Base-by-base conservation (phyloP, 2,329 filamentous ascomycete genomes). In the Mollisiaceae sp. region DNA sequence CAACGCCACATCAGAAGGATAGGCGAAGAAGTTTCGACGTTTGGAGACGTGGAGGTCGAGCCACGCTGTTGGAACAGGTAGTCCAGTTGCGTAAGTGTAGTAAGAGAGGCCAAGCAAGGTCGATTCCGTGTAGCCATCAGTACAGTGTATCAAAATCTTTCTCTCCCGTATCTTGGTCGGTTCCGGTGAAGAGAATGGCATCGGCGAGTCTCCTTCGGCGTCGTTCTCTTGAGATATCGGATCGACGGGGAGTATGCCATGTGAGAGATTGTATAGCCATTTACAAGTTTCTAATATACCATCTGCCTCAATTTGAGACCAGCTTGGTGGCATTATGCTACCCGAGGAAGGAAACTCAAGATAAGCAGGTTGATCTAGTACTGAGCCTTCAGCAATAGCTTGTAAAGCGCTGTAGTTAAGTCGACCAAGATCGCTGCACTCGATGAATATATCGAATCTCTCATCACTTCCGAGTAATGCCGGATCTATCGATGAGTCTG, bases 121-220 rank as follows among this genome's bases (percentile, higher is more conserved):
- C 1, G 91, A 94, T 78, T 99, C 95, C 0, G 95, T 99, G 74
- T 99, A 99, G 20, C 95, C 95, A 77, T 99, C 95, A 1, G 90
- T 89, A 77, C 95, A 98, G 78, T 98, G 94, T 47, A 99, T 91
- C 38, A 98, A 85, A 39, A 98, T 87, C 75, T 89, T 93, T 68
- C 88, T 74, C 69, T 62, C 71, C 59, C 75, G 76, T 68, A 72
- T 69, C 6, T 75, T 70, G 8, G 74, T 71, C 3, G 66, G 61
- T 54, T 56, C 56, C 22, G 65, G 47, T 12, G 62, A 27, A 5
- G 67, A 59, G 43, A 66, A 69, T 1, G 76, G 73, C 83, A 90
- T 86, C 55, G 80, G 79, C 62, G 84, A 83, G 69, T 89, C 87
- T 2, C 83, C 82, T 69, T 89, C 86, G 8, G 78, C 76, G 62